Evolutionary conservation across 2,329 filamentous ascomycete species (phyloP).

Genomic region (Orbilia javanica): DNA sequence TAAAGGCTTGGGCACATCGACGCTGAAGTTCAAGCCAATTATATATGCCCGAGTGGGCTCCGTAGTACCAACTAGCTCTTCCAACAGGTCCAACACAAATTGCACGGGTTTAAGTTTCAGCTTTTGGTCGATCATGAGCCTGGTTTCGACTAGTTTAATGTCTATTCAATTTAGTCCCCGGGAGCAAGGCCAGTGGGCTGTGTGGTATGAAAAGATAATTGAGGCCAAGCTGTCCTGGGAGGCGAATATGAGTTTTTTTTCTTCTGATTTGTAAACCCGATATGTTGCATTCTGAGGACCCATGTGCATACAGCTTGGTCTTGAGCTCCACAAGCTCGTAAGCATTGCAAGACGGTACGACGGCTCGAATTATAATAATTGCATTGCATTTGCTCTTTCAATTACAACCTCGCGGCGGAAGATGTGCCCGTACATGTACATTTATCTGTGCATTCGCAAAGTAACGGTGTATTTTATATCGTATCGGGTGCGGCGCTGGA

Average conservation of each 20-base stretch:
- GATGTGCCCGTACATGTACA: not conserved
- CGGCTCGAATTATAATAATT: not conserved
- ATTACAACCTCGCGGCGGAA: not conserved
- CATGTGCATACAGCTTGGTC: not conserved
- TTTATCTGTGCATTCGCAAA: not conserved
- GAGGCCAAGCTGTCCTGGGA: not conserved
- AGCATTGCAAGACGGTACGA: not conserved
- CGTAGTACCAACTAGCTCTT: not conserved
- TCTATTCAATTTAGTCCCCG: not conserved
- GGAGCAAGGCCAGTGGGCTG: too few relatives aligned
- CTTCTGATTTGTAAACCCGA: not conserved
- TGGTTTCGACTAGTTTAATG: not conserved
- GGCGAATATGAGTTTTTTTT: not conserved
- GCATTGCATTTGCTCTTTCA: not conserved
- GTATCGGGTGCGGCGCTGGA: not conserved
- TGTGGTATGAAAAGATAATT: too few relatives aligned
- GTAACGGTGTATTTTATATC: not conserved
- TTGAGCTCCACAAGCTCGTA: not conserved
- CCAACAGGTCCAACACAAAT: slow-evolving; percentile 14
- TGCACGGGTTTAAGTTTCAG: too few relatives aligned
- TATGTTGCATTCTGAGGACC: slow-evolving; percentile 1
- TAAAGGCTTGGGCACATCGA: not conserved
- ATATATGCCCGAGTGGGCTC: not conserved
- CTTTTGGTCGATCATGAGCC: not conserved
- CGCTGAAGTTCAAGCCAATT: not conserved